phyloP scores from a whole-genome alignment of 108 stramenopile genomes.

The Cyclostephanos tholiformis region DNA sequence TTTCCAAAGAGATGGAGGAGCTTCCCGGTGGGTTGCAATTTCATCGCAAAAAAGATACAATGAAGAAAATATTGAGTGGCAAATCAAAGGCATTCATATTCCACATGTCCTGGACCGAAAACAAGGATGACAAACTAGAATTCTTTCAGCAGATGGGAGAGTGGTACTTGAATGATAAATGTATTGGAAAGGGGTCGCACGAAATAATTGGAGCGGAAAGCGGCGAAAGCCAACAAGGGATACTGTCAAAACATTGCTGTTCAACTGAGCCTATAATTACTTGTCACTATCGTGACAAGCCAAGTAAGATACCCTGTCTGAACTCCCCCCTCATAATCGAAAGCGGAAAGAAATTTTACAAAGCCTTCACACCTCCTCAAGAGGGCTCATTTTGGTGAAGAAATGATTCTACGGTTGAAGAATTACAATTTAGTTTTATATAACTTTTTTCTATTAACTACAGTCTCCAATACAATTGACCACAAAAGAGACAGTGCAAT shows the following conservation, averaged over 20 bases:
- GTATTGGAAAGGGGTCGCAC: constrained; percentile 37
- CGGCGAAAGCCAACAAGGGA: constrained; percentile 11
- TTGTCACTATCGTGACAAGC: constrained; percentile 85
- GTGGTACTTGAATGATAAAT: constrained; percentile 68
- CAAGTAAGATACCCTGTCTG: constrained; percentile 69
- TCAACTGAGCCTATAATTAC: constrained; percentile 59
- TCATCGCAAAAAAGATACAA: constrained; percentile 43
- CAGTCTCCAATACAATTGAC: too few species aligned
- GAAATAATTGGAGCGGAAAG: constrained; percentile 24
- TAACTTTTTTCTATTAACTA: too few species aligned
- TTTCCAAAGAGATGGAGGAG: constrained; percentile 55
- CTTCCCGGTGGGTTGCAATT: constrained; percentile 60
- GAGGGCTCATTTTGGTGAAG: constrained; percentile 20
- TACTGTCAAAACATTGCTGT: constrained; percentile 58
- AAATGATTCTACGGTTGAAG: neutral
- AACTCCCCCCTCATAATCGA: constrained; percentile 63
- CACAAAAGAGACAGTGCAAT: too few species aligned
- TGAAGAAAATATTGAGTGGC: constrained; percentile 52
- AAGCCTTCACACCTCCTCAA: neutral
- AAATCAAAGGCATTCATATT: constrained; percentile 45
- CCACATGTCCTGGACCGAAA: constrained; percentile 86
- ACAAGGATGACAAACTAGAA: constrained; percentile 80
- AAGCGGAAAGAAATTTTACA: constrained; percentile 51
- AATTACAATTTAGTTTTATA: too few species aligned
- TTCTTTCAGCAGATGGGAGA: constrained; percentile 81